phyloP scores from a whole-genome alignment of 306 rosid species.

The Rosa lucieae region DNA sequence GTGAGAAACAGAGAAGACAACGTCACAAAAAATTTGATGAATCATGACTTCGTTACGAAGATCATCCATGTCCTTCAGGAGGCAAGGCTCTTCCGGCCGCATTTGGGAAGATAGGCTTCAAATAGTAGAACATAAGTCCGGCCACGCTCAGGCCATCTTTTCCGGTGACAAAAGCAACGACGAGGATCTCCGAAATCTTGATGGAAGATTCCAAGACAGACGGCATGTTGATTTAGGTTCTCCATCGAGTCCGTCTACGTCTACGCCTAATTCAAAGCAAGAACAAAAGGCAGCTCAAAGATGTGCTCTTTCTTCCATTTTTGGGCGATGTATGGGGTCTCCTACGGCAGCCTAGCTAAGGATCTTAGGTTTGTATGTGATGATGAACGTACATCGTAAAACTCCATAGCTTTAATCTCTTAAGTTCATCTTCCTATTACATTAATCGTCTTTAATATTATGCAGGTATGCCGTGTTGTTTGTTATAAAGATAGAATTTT shows the following conservation, averaged over 20 bases:
- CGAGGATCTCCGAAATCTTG: background rate
- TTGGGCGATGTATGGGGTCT: constrained; percentile 6
- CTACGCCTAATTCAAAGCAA: constrained; percentile 9
- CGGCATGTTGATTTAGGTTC: background rate
- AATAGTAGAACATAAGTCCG: background rate
- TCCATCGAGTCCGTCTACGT: background rate
- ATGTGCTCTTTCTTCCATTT: constrained; percentile 6
- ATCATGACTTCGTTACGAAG: background rate
- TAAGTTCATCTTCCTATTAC: background rate
- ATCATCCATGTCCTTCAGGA: constrained; percentile 6
- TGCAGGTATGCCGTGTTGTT: background rate
- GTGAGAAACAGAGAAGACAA: background rate
- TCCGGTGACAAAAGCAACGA: background rate
- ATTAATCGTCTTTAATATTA: background rate
- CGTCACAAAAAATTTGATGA: background rate
- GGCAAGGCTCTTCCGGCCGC: constrained; percentile 7
- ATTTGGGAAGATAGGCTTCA: constrained; percentile 12
- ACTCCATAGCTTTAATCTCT: background rate
- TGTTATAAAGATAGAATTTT: background rate
- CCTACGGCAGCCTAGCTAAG: background rate
- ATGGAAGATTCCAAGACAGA: constrained; percentile 7
- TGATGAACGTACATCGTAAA: background rate
- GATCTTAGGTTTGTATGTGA: background rate
- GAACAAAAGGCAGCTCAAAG: background rate
- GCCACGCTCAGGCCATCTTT: background rate